Conservation (phyloP, 495 filamentous ascomycete genomes). For the Penicillium psychrofluorescens region DNA sequence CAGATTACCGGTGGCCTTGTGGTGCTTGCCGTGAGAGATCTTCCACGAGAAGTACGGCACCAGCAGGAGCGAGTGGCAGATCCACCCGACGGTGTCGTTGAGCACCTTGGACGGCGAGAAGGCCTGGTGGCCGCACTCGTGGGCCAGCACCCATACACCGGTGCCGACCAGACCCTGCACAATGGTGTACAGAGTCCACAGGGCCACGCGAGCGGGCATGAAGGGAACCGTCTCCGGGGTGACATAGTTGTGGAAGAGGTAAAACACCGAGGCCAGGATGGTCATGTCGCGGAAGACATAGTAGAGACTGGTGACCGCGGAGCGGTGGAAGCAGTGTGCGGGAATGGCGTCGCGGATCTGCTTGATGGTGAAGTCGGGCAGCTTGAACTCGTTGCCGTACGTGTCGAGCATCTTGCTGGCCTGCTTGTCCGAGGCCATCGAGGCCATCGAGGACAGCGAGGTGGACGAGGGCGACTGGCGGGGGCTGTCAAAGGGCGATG, state of each 20-base stretch:
- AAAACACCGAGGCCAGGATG: conserved; percentile 50
- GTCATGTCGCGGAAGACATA: conserved; percentile 59
- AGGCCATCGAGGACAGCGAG: conserved; percentile 86
- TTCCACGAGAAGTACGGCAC: conserved; percentile 93
- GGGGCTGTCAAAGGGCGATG: conserved; percentile 63
- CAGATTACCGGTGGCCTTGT: conserved; percentile 92
- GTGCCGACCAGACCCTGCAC: conserved; percentile 61
- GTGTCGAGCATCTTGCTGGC: conserved; percentile 55
- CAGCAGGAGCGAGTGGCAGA: conserved; percentile 73
- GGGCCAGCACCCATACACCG: conserved; percentile 64
- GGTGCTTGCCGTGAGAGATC: conserved; percentile 88
- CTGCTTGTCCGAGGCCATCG: conserved; percentile 58
- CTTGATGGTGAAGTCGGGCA: conserved; percentile 67
- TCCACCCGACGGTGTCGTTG: conserved; percentile 82
- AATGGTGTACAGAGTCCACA: conserved; percentile 58
- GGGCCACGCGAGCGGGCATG: conserved; percentile 32
- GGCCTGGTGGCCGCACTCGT: conserved; percentile 70
- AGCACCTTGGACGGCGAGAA: conserved; percentile 74
- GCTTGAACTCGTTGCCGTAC: conserved; percentile 62
- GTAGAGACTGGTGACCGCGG: conserved; percentile 48
- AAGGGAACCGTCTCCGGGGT: conserved; percentile 57
- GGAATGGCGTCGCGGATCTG: conserved; percentile 58
- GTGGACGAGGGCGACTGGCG: conserved; percentile 76
- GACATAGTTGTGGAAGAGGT: conserved; percentile 57
- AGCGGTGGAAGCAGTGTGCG: conserved; percentile 59